Evolutionary conservation across 306 rosid genomes (phyloP).

Genomic region (Sophora flavescens): DNA sequence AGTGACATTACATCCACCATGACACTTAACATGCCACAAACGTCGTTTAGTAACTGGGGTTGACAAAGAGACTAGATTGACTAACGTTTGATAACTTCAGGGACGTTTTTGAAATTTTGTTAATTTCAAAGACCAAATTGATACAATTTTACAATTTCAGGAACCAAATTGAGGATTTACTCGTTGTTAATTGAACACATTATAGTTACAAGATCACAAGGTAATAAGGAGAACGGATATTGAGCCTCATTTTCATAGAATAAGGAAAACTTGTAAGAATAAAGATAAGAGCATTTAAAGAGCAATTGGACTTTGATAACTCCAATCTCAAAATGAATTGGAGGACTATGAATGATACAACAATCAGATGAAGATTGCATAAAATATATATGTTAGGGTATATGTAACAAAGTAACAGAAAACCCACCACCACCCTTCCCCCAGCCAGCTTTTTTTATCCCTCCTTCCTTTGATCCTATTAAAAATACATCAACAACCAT

Average conservation of each 20-base stretch:
- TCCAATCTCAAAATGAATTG: neutral
- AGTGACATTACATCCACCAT: too few species aligned
- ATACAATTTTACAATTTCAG: too few species aligned
- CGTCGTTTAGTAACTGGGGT: too few species aligned
- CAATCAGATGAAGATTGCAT: conserved; percentile 32
- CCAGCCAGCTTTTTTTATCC: neutral
- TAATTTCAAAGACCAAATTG: too few species aligned
- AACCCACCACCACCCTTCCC: neutral
- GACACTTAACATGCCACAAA: too few species aligned
- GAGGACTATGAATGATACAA: neutral
- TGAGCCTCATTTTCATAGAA: neutral
- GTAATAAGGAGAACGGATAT: neutral
- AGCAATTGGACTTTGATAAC: neutral
- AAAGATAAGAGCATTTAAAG: neutral
- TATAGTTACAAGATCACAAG: neutral
- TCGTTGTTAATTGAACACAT: neutral
- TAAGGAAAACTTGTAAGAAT: neutral
- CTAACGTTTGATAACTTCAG: too few species aligned
- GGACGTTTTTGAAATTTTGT: too few species aligned
- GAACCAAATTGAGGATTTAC: too few species aligned
- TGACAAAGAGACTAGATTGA: too few species aligned
- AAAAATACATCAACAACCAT: conserved; percentile 29
- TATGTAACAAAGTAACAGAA: neutral
- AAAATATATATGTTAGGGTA: neutral
- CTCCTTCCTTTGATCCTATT: neutral